Percentiles rank a stretch among this genome's conserved stretches.
phyloP scores from a whole-genome alignment of 1,284 basidiomycete genomes.

The Cryptococcus jaspeensis region DNA sequence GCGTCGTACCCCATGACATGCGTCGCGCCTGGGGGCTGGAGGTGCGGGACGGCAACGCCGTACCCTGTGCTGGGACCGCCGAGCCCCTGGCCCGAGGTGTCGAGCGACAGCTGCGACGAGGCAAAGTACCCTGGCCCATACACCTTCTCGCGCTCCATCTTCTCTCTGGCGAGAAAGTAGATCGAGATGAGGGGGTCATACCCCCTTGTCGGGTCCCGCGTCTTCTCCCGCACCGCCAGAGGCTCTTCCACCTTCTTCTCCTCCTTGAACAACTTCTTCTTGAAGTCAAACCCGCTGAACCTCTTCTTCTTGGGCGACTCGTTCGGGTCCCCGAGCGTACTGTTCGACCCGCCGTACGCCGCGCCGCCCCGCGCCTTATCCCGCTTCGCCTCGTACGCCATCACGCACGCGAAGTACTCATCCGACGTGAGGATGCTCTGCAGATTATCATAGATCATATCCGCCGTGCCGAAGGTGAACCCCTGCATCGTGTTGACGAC shows the following conservation, averaged over 20 bases:
- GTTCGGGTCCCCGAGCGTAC: constrained; percentile 25
- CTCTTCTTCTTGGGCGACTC: constrained; percentile 54
- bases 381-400: constrained; percentile 73
- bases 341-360: constrained; percentile 14
- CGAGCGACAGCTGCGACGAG: constrained; percentile 70
- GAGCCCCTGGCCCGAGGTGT: constrained; percentile 12
- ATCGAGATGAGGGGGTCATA: constrained; percentile 95
- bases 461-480: constrained; percentile 90
- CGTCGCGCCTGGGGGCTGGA: constrained; percentile 72
- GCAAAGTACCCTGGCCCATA: constrained; percentile 94
- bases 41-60: constrained; percentile 72
- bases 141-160: constrained; percentile 87
- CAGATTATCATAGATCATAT: constrained; percentile 77
- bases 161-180: constrained; percentile 93
- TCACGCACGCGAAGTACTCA: constrained; percentile 68
- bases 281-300: constrained; percentile 92
- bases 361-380: constrained; percentile 39
- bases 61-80: constrained; percentile 56
- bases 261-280: constrained; percentile 81
- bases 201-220: constrained; percentile 79
- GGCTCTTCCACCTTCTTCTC: constrained; percentile 48
- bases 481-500: constrained; percentile 92
- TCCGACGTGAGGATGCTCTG: constrained; percentile 75
- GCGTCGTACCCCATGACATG: constrained; percentile 45
- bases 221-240: constrained; percentile 29